These are phyloP conservation scores for Gossypium lobatum DNA, from an alignment of 441 rosid species.

Conservation along the genomic window DNA sequence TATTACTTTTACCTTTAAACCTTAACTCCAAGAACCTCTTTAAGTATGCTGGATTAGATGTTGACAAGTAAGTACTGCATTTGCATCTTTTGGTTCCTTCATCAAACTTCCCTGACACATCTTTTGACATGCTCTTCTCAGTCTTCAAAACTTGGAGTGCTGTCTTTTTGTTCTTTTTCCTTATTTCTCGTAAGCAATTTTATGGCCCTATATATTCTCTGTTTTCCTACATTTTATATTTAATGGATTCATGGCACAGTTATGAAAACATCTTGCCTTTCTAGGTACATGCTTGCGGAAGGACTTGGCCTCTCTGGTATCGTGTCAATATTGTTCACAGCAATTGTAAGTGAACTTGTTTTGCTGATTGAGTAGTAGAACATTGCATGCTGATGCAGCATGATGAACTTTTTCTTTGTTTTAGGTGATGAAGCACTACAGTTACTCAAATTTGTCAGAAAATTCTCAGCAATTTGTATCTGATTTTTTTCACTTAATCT, in stretches of 20 bases:
- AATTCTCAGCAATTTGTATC: not conserved
- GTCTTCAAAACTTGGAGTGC: constrained; percentile 97
- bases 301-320: constrained; percentile 98
- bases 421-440: constrained; percentile 85
- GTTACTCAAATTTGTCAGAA: not conserved
- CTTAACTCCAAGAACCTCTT: constrained; percentile 88
- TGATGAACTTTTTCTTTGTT: constrained; percentile 16
- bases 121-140: constrained; percentile 27
- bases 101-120: constrained; percentile 17
- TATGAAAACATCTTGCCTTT: constrained; percentile 5
- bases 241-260: not conserved
- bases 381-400: constrained; percentile 15
- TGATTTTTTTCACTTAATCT: not conserved
- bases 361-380: not conserved
- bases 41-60: constrained; percentile 96
- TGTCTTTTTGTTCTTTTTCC: constrained; percentile 98
- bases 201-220: not conserved
- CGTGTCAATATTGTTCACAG: constrained; percentile 93
- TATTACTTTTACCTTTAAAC: constrained; percentile 39
- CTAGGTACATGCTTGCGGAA: constrained; percentile 98
- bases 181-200: constrained; percentile 84
- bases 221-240: constrained; percentile 5
- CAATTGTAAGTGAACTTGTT: constrained; percentile 57
- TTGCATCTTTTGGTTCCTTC: constrained; percentile 11
- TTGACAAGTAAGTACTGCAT: constrained; percentile 77